phyloP scores from a whole-genome alignment of 2,329 filamentous ascomycete species.

The Akanthomyces uredinophilus region DNA sequence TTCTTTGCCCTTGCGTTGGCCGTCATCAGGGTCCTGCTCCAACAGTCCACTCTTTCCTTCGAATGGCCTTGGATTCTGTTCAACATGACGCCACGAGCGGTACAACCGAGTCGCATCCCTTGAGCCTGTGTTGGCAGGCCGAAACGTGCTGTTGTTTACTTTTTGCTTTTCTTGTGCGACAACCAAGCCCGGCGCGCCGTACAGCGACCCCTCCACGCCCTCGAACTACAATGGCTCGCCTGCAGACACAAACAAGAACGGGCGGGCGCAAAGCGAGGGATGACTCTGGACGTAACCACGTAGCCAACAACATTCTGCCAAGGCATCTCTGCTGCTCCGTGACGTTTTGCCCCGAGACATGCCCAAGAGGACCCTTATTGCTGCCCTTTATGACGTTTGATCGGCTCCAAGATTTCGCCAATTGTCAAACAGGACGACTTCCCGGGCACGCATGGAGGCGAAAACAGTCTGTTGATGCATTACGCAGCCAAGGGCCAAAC shows the following conservation, averaged over 20 bases:
- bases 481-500: neutral
- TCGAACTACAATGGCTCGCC: neutral
- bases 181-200: too few species aligned
- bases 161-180: neutral
- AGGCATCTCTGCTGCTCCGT: neutral
- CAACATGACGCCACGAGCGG: neutral
- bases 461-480: neutral
- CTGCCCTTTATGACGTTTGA: neutral
- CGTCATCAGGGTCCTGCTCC: neutral
- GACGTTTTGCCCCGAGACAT: constrained; percentile 3
- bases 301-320: neutral
- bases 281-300: neutral
- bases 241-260: too few species aligned
- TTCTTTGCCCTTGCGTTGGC: neutral
- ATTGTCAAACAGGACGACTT: too few species aligned
- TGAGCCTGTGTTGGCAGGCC: neutral
- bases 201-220: too few species aligned
- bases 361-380: neutral
- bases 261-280: neutral
- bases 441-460: too few species aligned
- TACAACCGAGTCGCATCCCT: neutral
- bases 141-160: constrained; percentile 2
- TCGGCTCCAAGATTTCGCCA: neutral
- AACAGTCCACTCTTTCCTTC: neutral
- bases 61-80: neutral